Evolutionary conservation across 164 flowering plant genomes (phyloP).

Genomic region (Magnolia changhungtana): DNA sequence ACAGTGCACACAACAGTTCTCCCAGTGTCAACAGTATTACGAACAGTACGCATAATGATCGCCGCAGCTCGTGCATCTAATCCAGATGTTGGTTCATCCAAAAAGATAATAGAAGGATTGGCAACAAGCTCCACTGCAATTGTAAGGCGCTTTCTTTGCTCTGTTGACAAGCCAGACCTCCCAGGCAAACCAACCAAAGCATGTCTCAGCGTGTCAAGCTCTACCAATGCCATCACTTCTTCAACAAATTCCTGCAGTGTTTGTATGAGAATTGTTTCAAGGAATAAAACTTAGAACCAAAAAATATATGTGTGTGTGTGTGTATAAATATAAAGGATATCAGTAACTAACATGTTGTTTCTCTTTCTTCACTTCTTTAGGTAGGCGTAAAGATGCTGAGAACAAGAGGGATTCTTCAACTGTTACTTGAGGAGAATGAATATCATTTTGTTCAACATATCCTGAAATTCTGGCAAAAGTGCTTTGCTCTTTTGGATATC

Average conservation of each 20-base stretch:
- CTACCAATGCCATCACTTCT: conserved; percentile 83
- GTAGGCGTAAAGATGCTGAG: conserved; percentile 76
- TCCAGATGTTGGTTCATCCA: conserved; percentile 99
- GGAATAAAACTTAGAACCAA: not conserved
- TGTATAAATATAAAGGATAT: not conserved
- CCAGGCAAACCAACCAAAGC: conserved; percentile 94
- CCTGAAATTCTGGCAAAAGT: conserved; percentile 96
- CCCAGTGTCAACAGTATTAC: conserved; percentile 94
- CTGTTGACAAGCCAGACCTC: conserved; percentile 77
- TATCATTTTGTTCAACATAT: conserved; percentile 92
- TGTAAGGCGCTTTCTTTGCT: conserved; percentile 90
- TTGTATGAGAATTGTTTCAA: conserved; percentile 5
- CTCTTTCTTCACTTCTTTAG: conserved; percentile 61
- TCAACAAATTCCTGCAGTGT: conserved; percentile 77
- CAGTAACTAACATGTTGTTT: conserved; percentile 41
- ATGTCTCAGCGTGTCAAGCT: conserved; percentile 67
- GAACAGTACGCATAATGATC: conserved; percentile 91
- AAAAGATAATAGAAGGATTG: conserved; percentile 90
- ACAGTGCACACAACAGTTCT: conserved; percentile 97
- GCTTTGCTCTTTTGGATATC: conserved; percentile 73
- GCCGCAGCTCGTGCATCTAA: conserved; percentile 98
- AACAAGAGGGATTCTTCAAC: conserved; percentile 79
- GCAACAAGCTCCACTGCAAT: conserved; percentile 98
- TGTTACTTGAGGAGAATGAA: conserved; percentile 94
- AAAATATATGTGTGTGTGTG: not conserved